Evolutionary conservation across 2,329 filamentous ascomycete species (phyloP), one percentile per base, ranked within the genome.

Genomic region (Aspergillus thermomutatus): DNA sequence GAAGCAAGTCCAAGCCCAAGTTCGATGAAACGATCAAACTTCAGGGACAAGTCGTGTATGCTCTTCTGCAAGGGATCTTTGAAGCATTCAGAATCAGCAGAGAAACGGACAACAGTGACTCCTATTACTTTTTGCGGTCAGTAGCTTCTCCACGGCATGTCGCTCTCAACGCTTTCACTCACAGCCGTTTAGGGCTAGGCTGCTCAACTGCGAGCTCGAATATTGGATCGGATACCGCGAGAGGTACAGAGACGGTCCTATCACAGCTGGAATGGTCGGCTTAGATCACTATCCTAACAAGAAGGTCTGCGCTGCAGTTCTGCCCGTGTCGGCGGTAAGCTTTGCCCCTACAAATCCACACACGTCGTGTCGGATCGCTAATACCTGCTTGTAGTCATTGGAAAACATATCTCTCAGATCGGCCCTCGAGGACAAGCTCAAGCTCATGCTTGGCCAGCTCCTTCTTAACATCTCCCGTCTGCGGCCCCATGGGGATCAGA

Each of bases 191-290:
- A 69, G 65, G n/a, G 59, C 64, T 1, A 55, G 63, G 19, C 28
- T 67, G 10, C 26, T 65, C 11, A 54, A 26, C 6, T 45, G 31
- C 27, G 34, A 55, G 7, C 49, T 65, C 23, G 65, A 68, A 28
- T 70, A 70, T 49, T 64, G 62, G 64, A 70, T 64, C 14, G 66
- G 68, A 0, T 65, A 65, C 40, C 55, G 63, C 0, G 52, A 64
- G 45, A 67, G 60, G 27, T 54, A 67, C 46, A 55, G 53, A 5
- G 68, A 69, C 49, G 57, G 49, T 4, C 68, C 67, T 0, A 11
- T 28, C 1, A 62, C 64, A 2, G 60, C 61, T 1, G 67, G 62
- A 2, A 56, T 62, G 11, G 5, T 70, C 14, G 48, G 59, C 1
- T 25, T 69, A 4, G 61, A 67, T 3, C 60, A 60, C 19, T 25